Base-by-base conservation (phyloP, 768 basidiomycete genomes). In the Crepidotus variabilis region DNA sequence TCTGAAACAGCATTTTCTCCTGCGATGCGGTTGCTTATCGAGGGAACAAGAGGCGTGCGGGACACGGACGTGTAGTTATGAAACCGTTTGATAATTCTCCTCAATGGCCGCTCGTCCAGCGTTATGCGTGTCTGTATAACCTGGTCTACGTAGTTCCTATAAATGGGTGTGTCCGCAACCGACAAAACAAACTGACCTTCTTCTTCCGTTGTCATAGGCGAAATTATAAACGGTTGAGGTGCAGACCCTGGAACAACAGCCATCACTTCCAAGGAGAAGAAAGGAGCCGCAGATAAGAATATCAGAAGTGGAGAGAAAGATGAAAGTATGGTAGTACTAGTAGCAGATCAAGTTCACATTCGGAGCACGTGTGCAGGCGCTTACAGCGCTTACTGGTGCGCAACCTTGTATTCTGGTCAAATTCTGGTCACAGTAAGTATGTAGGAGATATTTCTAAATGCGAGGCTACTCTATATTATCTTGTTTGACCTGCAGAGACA, bases 121-220 rank as follows among this genome's bases (percentile, higher is more conserved):
- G 84, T 86, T 60, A 93, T 91, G 52, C 92, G 83, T 0, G 87
- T 80, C 65, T 88, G 84, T 49, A 92, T 90, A 62, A 93, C 85
- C 53, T 82, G 80, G 72, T 94, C 92, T 93, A 61, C 55, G 54
- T 14, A 34, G 39, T 43, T 43, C 35, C 50, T 36, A 59, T 62
- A 60, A 53, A 57, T 55, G 64, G 66, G 67, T 73, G 59, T 73
- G 68, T 56, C 64, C 55, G 59, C 61, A 39, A 56, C 48, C 35
- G 50, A 35, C 23, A 45, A 45, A 34, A 56, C 54, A 51, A 58
- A 57, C 65, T 34, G 55, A 79, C 84, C 87, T 80, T 87, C 85
- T 75, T 87, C 85, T 58, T 88, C 86, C 33, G 75, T 55, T 18
- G 83, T 80, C 43, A 83, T 69, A 51, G 80, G 75, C 5, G 79